A percentile compares a stretch with the other conserved stretches of the same genome.
These are phyloP conservation scores for Spergularia azorica DNA, from an alignment of 179 eudicot genomes.

Conservation along the genomic window DNA sequence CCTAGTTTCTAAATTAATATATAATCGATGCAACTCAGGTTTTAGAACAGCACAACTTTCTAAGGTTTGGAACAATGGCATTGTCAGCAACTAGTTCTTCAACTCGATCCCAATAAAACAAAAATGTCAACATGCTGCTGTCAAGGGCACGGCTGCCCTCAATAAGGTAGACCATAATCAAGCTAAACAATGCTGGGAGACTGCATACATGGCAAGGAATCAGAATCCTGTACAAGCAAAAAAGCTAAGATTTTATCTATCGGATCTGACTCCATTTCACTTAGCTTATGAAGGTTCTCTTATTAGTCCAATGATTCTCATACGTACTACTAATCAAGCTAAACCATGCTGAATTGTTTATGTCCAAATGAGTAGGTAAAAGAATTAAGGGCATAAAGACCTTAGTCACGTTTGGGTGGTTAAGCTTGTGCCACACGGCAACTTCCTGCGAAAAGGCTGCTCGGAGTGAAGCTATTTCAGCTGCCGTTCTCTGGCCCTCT, in stretches of 20 bases:
- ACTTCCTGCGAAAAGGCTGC: conserved; percentile 97
- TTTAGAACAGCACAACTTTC: background rate
- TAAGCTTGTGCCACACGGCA: conserved; percentile 98
- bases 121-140: background rate
- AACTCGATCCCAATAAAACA: background rate
- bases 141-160: background rate
- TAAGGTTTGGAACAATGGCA: background rate
- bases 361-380: background rate
- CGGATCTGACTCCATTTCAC: background rate
- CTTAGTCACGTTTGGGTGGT: conserved; percentile 98
- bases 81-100: background rate
- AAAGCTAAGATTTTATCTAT: background rate
- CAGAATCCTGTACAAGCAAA: conserved; percentile 5
- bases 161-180: no score
- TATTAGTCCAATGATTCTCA: background rate
- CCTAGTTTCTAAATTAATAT: background rate
- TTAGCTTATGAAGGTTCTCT: background rate
- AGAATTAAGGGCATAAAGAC: conserved; percentile 36
- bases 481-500: conserved; percentile 91
- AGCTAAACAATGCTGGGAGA: no score
- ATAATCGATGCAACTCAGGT: background rate
- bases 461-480: conserved; percentile 81
- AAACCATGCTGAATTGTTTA: background rate
- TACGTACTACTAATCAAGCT: background rate
- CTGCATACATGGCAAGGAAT: background rate